These are phyloP conservation scores for Xylariales sp. DNA, from an alignment of 2,329 filamentous ascomycete genomes.

Conservation along the genomic window DNA sequence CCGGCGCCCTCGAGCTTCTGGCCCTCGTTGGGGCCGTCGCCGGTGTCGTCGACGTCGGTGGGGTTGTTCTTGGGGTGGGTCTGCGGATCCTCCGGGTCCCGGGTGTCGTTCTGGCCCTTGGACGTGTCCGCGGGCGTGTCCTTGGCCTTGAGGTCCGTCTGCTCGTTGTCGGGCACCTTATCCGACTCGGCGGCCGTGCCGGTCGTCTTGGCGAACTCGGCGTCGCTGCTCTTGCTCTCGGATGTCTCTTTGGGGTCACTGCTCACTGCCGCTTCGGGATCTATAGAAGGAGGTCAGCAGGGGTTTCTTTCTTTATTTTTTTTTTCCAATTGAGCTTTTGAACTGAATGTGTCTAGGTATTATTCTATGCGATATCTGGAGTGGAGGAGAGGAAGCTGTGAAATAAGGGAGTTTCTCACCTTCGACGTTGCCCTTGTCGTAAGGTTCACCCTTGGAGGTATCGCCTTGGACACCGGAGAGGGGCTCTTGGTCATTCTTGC, in stretches of 20 bases:
- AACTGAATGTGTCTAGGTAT: too few species aligned
- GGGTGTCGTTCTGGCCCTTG: conserved; percentile 34
- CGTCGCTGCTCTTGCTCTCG: conserved; percentile 8
- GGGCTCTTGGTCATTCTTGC: conserved; percentile 53
- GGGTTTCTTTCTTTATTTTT: too few species aligned
- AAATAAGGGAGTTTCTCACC: not conserved
- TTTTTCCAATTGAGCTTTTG: too few species aligned
- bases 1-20: conserved; percentile 36
- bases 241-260: too few species aligned
- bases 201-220: conserved; percentile 18
- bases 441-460: conserved; percentile 66
- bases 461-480: conserved; percentile 66
- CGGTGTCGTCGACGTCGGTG: conserved; percentile 30
- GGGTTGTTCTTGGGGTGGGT: conserved; percentile 29
- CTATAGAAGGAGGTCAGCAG: too few species aligned
- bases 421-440: conserved; percentile 69
- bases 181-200: conserved; percentile 18
- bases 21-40: conserved; percentile 24
- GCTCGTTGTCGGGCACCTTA: conserved; percentile 20
- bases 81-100: conserved; percentile 29
- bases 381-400: conserved; percentile 7
- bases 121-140: conserved; percentile 17
- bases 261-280: too few species aligned
- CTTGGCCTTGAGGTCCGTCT: conserved; percentile 18
- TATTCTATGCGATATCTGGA: too few species aligned